A percentile compares a stretch with the other conserved stretches of the same genome.
phyloP scores from a whole-genome alignment of 805 yeast genomes.

The Wickerhamiella australiensis region DNA sequence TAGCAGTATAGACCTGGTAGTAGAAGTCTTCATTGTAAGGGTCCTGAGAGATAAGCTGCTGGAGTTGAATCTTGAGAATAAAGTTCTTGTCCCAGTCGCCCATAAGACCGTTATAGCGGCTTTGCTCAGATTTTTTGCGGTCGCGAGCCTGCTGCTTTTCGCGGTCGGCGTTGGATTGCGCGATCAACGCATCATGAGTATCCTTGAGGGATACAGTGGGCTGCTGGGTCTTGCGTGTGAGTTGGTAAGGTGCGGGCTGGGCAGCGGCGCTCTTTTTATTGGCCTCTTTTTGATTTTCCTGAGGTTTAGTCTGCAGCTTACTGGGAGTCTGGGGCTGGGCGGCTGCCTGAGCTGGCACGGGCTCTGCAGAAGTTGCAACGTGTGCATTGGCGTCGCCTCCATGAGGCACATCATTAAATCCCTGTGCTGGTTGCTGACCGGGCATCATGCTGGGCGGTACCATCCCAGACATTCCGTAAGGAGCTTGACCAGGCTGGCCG shows the following conservation, averaged over 20 bases:
- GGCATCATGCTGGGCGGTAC: slow-evolving; percentile 4
- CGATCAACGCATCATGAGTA: slow-evolving; percentile 2
- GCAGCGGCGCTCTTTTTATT: background rate
- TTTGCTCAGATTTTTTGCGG: slow-evolving; percentile 6
- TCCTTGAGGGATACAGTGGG: slow-evolving; percentile 2
- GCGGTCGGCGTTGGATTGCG: slow-evolving; percentile 7
- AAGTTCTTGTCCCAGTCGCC: slow-evolving; percentile 94
- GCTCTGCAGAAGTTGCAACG: background rate
- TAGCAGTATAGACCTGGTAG: slow-evolving; percentile 76
- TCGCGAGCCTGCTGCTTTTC: slow-evolving; percentile 6
- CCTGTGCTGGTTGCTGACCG: background rate
- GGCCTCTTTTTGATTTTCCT: background rate
- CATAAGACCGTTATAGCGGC: slow-evolving; percentile 75
- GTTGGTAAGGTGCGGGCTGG: slow-evolving; percentile 4
- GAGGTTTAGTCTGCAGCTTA: slow-evolving; percentile 1
- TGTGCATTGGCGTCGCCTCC: background rate
- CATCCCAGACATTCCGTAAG: slow-evolving; percentile 2
- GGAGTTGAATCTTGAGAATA: slow-evolving; percentile 84
- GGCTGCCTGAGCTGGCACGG: background rate
- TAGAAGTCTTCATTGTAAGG: slow-evolving; percentile 96
- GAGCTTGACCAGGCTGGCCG: background rate
- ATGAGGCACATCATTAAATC: background rate
- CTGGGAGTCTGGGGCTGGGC: background rate
- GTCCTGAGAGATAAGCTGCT: slow-evolving; percentile 92
- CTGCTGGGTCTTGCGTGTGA: slow-evolving; percentile 8